Conservation (phyloP, 306 rosid species). For the Castanopsis chinensis region DNA sequence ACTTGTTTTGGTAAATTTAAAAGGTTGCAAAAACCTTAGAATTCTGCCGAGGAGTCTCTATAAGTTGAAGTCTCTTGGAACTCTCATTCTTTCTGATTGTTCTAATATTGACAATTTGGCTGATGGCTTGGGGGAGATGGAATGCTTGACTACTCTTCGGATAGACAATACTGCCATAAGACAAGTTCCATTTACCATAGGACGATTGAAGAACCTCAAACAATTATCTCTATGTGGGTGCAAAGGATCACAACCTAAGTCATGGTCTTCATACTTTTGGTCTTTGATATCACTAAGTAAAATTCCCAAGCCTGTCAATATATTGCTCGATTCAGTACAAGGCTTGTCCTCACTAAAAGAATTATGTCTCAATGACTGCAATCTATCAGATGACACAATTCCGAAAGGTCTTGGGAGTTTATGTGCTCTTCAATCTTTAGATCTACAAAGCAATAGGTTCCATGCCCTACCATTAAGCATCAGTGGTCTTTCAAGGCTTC, state of each 20-base stretch:
- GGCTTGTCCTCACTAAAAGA: not conserved
- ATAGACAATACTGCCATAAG: slow-evolving; percentile 39
- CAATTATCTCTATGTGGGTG: slow-evolving; percentile 33
- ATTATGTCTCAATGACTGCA: not conserved
- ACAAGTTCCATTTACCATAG: slow-evolving; percentile 23
- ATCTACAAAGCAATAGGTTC: not conserved
- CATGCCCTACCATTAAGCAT: too few relatives aligned
- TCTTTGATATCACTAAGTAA: slow-evolving; percentile 35
- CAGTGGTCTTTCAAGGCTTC: not conserved
- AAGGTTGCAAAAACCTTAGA: not conserved
- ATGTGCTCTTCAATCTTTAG: not conserved
- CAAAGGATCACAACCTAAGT: slow-evolving; percentile 23
- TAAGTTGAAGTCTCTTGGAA: slow-evolving; percentile 30
- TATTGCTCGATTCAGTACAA: slow-evolving; percentile 6
- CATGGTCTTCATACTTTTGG: slow-evolving; percentile 21
- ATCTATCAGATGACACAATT: not conserved
- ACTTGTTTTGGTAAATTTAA: not conserved
- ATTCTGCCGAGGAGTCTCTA: slow-evolving; percentile 1
- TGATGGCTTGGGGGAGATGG: slow-evolving; percentile 38
- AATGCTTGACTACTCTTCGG: slow-evolving; percentile 34
- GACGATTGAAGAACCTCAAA: slow-evolving; percentile 19
- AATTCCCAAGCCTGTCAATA: not conserved
- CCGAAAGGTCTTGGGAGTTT: slow-evolving; percentile 5
- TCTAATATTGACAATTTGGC: slow-evolving; percentile 26
- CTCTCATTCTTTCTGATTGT: slow-evolving; percentile 46